Evolutionary conservation across 148 eudicot genomes (phyloP).

Genomic region (Persicaria tinctoria): DNA sequence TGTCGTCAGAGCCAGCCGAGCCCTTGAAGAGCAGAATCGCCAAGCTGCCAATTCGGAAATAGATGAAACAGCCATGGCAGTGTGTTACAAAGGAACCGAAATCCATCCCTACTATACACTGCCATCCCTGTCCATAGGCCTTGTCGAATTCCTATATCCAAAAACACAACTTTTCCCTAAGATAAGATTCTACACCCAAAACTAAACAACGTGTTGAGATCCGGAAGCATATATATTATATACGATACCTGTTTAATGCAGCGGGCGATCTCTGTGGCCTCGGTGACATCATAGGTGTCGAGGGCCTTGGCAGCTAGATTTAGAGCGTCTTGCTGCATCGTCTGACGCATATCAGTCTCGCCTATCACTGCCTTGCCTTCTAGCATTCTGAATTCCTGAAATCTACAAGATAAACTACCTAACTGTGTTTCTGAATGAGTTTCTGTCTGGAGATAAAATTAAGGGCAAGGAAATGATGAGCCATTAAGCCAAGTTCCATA

Average conservation of each 20-base stretch:
- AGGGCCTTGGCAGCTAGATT: constrained; percentile 70
- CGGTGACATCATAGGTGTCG: constrained; percentile 70
- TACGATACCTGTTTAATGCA: constrained; percentile 61
- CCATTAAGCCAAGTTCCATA: not conserved
- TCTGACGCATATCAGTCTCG: constrained; percentile 66
- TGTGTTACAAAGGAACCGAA: constrained; percentile 89
- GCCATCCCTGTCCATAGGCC: constrained; percentile 70
- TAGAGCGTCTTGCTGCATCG: constrained; percentile 70
- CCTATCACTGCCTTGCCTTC: constrained; percentile 76
- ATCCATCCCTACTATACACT: constrained; percentile 87
- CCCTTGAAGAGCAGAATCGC: constrained; percentile 67
- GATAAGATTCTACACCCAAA: too few relatives aligned
- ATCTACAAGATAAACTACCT: not conserved
- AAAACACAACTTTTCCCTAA: not conserved
- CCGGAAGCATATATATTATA: not conserved
- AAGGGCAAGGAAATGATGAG: not conserved
- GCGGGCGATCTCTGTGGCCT: constrained; percentile 69
- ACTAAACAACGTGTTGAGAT: too few relatives aligned
- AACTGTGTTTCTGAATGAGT: not conserved
- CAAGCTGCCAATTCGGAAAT: constrained; percentile 60
- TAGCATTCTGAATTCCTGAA: constrained; percentile 29
- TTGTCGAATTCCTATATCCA: constrained; percentile 43
- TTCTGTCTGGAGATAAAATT: not conserved
- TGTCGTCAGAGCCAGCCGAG: constrained; percentile 23
- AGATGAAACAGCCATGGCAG: constrained; percentile 68